These are phyloP conservation scores for Xylaria longipes DNA, from an alignment of 495 filamentous ascomycete genomes.

Conservation along the genomic window DNA sequence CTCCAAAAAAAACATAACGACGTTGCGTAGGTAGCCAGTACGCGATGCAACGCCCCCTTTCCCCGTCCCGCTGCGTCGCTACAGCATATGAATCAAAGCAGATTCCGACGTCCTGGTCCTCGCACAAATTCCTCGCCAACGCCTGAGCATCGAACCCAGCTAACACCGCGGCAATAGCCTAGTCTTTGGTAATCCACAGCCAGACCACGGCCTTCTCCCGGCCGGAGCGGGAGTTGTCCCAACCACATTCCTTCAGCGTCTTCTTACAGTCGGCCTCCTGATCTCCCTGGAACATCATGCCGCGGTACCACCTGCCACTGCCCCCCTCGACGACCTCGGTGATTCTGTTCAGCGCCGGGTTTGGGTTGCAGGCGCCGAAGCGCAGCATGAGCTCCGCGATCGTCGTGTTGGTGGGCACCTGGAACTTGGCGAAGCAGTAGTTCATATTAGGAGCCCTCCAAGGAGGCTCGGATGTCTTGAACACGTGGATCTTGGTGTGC, in stretches of 20 bases:
- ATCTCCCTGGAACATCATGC: constrained; percentile 40
- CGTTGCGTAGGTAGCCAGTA: not conserved
- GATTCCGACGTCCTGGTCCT: not conserved
- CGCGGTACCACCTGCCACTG: constrained; percentile 47
- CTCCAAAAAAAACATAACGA: not conserved
- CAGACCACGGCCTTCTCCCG: constrained; percentile 47
- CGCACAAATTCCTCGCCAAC: not conserved
- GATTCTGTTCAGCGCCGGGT: constrained; percentile 48
- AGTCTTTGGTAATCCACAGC: constrained; percentile 50
- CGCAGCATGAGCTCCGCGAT: constrained; percentile 52
- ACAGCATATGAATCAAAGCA: not conserved
- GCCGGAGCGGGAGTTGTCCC: constrained; percentile 45
- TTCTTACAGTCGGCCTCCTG: constrained; percentile 29
- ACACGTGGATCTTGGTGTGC: constrained; percentile 55
- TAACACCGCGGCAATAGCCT: not conserved
- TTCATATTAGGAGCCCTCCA: constrained; percentile 46
- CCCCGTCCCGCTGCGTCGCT: not conserved
- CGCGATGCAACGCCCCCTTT: not conserved
- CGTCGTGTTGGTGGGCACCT: constrained; percentile 50
- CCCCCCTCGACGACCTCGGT: constrained; percentile 50
- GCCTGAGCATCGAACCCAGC: not conserved
- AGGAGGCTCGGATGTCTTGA: constrained; percentile 48
- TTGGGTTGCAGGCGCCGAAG: constrained; percentile 52
- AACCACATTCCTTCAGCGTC: constrained; percentile 46
- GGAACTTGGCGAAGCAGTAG: constrained; percentile 44